Evolutionary conservation across 371 early-diverging fungal species (phyloP), one percentile per base, ranked within the genome.

Genomic region (Mortierella sp.): DNA sequence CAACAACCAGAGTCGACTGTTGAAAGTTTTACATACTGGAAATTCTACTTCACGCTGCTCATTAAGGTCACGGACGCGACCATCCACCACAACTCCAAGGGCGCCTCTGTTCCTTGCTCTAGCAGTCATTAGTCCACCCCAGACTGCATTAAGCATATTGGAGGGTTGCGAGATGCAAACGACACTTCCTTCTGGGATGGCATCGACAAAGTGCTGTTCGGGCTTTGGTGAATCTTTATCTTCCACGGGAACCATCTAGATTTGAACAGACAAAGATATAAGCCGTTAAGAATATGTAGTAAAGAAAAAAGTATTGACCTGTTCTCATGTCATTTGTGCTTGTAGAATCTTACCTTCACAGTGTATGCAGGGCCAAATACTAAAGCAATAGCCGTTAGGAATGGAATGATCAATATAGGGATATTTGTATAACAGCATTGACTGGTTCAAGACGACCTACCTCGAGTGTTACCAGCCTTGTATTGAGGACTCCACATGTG

Each of bases 61-160:
- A 54, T 84, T 87, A 42, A 93, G 68, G 79, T 95, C 96, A 15
- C 96, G 86, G 28, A 92, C 84, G 4, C 92, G 86, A 2, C 95
- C 96, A 75, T 94, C 93, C 28, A 95, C 87, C 1, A 96, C 88
- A 3, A 91, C 92, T 1, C 92, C 96, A 31, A 83, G 79, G 3
- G 86, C 89, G 10, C 90, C 89, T 57, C 85, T 83, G 12, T 73
- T 70, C 61, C 86, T 86, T 0, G 94, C 95, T 68, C 96, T 86
- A 13, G 94, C 91, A 0, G 91, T 88, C 92, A 95, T 91, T 28
- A 95, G 84, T 6, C 95, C 95, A 19, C 96, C 96, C 91, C 93
- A 95, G 23, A 92, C 90, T 12, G 94, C 96, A 70, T 94, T 94
- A 57, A 87, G 61, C 64, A 76, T 80, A 75, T 84, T 82, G 57